Evolutionary conservation across 1,284 basidiomycete species (phyloP), one percentile per base, ranked within the genome.

Genomic region (Coniferiporia sulphurascens): DNA sequence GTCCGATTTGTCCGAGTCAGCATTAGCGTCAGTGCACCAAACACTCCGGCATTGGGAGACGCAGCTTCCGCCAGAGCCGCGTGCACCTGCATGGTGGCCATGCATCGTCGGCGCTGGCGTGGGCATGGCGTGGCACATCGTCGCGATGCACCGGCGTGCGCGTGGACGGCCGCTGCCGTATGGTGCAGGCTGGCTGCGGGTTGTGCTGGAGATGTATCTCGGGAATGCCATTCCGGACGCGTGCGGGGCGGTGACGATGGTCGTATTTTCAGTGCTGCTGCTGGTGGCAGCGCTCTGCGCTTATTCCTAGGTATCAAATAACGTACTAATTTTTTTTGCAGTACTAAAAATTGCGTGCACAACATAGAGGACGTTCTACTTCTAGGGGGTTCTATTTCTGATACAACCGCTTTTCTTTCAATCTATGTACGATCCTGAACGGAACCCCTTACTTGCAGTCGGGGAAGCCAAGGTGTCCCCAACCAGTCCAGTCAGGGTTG

Each of bases 401-500:
- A 27, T 27, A 27, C 27, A 27, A 5, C 27, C 27, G 27, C 2
- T 27, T 27, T 27, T 27, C 5, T 27, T 27, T 27, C 27, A 27
- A 3, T 27, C 27, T 27, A 27, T 27, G 27, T 27, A 27, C 27
- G 27, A 27, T 27, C 27, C 27, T 27, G 27, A 5, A 27, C 27
- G 5, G 27, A 27, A 27, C 27, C 27, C 27, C 48, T 58, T 71
- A 70, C 66, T 78, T 69, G 71, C 79, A 81, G 67, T 86, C 84
- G 19, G 77, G 76, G 78, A 87, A 86, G 4, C 84, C 85, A 52
- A 87, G 78, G 62, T 71, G 64, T 15, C 84, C 84, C 73, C 78
- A 85, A 61, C 84, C 83, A 51, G 83, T 82, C 84, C 84, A 86
- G 60, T 69, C 69, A 4, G 86, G 85, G 64, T 77, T 76, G 72